Percentiles rank a stretch among this genome's conserved stretches.
Evolutionary conservation across 2,329 filamentous ascomycete species (phyloP).

Genomic region (Neurospora crassa): DNA sequence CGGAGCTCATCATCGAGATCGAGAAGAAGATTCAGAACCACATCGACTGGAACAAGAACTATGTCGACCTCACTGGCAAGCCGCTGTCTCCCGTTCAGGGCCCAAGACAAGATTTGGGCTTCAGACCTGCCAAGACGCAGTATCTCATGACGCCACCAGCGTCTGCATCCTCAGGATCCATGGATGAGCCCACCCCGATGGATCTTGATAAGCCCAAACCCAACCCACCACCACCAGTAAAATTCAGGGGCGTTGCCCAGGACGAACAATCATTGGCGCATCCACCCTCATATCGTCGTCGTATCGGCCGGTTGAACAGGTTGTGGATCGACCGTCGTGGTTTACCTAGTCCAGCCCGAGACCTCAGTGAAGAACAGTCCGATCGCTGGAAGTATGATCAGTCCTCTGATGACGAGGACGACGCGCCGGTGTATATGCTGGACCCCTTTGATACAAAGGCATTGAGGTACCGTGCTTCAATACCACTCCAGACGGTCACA

Average conservation of each 20-base stretch:
- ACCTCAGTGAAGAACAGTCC: constrained; percentile 33
- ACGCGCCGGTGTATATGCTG: constrained; percentile 62
- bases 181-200: constrained; percentile 32
- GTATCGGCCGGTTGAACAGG: constrained; percentile 75
- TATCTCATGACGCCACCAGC: constrained; percentile 59
- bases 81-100: constrained; percentile 73
- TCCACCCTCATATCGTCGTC: constrained; percentile 65
- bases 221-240: constrained; percentile 29
- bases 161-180: constrained; percentile 40
- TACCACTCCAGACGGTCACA: constrained; percentile 32
- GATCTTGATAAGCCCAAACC: constrained; percentile 38
- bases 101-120: constrained; percentile 49
- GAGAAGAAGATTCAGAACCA: constrained; percentile 83
- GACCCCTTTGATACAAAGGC: constrained; percentile 58
- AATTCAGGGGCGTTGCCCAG: constrained; percentile 34
- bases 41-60: constrained; percentile 82
- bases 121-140: constrained; percentile 63
- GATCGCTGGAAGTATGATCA: constrained; percentile 84
- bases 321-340: constrained; percentile 82
- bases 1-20: constrained; percentile 70
- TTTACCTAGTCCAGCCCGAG: constrained; percentile 42
- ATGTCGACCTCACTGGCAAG: constrained; percentile 77
- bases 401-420: constrained; percentile 76
- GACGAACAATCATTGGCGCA: constrained; percentile 30
- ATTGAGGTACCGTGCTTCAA: constrained; percentile 51